Conservation (phyloP, 2,329 filamentous ascomycete species). For the Parastagonospora avenae region DNA sequence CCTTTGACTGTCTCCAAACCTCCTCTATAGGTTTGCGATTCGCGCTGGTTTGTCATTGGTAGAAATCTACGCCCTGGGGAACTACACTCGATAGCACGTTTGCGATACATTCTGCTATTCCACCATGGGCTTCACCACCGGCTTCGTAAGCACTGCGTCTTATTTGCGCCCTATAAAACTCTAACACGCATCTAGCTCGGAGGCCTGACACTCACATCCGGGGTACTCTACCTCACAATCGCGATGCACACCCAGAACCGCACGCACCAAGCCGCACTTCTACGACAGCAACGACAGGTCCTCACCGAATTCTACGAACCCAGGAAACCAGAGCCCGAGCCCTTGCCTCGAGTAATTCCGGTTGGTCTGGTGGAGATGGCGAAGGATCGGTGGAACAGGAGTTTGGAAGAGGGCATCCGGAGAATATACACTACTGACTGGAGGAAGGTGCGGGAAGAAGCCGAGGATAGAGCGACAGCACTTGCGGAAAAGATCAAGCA, state of each 20-base stretch:
- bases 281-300: conserved; percentile 53
- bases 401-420: conserved; percentile 51
- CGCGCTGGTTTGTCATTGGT: too few relatives aligned
- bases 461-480: conserved; percentile 48
- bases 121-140: conserved; percentile 58
- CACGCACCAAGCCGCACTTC: conserved; percentile 50
- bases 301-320: conserved; percentile 53
- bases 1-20: too few relatives aligned
- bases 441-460: conserved; percentile 47
- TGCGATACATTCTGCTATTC: not conserved
- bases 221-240: conserved; percentile 47
- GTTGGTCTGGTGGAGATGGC: conserved; percentile 53
- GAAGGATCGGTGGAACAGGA: conserved; percentile 57
- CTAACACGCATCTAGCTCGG: conserved; percentile 44
- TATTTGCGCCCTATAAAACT: not conserved
- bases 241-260: conserved; percentile 55
- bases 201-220: conserved; percentile 57
- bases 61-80: too few relatives aligned
- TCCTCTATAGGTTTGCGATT: too few relatives aligned
- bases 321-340: conserved; percentile 46
- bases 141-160: conserved; percentile 49
- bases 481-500: conserved; percentile 44
- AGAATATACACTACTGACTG: conserved; percentile 54
- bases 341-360: conserved; percentile 45
- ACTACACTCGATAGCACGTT: not conserved